Percentiles rank a stretch among this genome's conserved stretches.
Evolutionary conservation across 1,284 basidiomycete species (phyloP).

Genomic region (Trametes pubescens): DNA sequence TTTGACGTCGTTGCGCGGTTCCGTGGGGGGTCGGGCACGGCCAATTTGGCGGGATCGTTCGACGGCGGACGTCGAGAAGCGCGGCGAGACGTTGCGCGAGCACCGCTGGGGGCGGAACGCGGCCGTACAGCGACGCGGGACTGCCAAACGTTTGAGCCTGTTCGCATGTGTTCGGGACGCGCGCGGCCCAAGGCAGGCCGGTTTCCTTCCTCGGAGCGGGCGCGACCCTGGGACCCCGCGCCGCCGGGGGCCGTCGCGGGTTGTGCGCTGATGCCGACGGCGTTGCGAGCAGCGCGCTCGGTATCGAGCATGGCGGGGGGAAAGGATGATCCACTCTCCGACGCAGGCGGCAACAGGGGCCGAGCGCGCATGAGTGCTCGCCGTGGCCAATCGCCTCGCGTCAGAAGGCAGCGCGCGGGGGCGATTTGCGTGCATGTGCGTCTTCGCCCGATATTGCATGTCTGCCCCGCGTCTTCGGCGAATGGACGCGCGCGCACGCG

Average conservation of each 20-base stretch:
- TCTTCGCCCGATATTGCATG: neutral
- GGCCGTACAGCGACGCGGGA: conserved; percentile 1
- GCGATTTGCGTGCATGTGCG: neutral
- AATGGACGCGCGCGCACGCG: neutral
- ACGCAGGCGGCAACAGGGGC: neutral
- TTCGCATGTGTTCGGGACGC: neutral
- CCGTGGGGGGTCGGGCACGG: conserved; percentile 7
- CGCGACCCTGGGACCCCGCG: neutral
- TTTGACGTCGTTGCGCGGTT: conserved; percentile 1
- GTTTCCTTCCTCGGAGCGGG: neutral
- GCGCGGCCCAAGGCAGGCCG: neutral
- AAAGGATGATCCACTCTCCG: neutral
- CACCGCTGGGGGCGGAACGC: neutral
- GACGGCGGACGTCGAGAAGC: conserved; percentile 27
- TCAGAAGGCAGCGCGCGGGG: neutral
- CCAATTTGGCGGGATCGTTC: conserved; percentile 27
- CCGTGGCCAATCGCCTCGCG: neutral
- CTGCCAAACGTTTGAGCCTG: conserved; percentile 7
- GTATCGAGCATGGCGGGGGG: neutral
- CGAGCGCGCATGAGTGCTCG: neutral
- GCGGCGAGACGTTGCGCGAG: conserved; percentile 1
- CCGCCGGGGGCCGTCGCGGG: neutral
- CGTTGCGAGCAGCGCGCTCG: neutral
- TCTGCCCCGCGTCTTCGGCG: neutral
- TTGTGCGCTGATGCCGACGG: neutral